Evolutionary conservation across 805 yeast species (phyloP), one percentile per base, ranked within the genome.

Genomic region (Starmerella stellata): DNA sequence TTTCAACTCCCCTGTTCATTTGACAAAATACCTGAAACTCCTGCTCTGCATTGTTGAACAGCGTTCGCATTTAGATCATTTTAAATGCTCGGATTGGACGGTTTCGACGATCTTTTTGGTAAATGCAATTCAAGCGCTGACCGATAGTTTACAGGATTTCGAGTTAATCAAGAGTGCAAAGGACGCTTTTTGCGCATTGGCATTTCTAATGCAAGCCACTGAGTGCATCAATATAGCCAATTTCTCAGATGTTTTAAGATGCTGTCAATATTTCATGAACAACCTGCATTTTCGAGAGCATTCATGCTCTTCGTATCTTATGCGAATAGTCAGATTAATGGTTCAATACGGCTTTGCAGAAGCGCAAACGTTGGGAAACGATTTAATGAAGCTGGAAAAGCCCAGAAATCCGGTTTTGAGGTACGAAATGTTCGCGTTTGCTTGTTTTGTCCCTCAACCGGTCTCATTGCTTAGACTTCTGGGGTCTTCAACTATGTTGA

Each of bases 291-390:
- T 21, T 9, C 33, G 36, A 11, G 49, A 45, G 33, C 38, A 42
- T 3, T 37, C 48, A 5, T 32, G 41, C 14, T 43, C 44, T 17
- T 35, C 34, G 8, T 33, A 39, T 18, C 27, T 44, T 9, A 37
- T 46, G 43, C 34, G 38, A 9, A 39, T 42, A 18, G 18, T 38
- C 25, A 36, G 44, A 5, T 18, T 17, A 4, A 14, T 42, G 14
- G 13, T 23, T 2, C 29, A 28, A 3, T 13, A 34, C 14, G 36
- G 41, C 2, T 21, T 29, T 21, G 35, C 18, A 4, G 19, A 17
- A 4, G 43, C 36, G 0, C 13, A 19, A 3, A 16, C 4, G 1
- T 18, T 40, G 3, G 47, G 43, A 2, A 15, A 5, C 2, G 15
- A 20, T 16, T n/a, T 46, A 4, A 17, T 44, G 2, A 36, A 27